Percentiles rank a stretch among this genome's conserved stretches.
Conservation (phyloP, 1,284 basidiomycete species). For the Hymenochaete sp. region DNA sequence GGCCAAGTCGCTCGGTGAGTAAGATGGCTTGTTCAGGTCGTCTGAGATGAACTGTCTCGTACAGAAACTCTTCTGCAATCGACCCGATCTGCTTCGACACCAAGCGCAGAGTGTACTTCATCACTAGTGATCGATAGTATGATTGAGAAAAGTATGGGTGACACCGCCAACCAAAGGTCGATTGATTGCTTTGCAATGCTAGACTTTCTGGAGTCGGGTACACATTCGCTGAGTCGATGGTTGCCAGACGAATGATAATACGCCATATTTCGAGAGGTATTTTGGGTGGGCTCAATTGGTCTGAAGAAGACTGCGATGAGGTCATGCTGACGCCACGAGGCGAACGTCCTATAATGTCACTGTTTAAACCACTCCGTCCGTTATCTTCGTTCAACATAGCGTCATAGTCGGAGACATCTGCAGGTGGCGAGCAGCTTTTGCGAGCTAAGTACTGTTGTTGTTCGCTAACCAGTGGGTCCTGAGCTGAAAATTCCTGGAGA, state of each 20-base stretch:
- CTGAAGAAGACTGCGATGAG: background rate
- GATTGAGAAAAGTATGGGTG: constrained; percentile 1
- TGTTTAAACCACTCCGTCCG: too few species aligned
- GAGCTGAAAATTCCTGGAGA: too few species aligned
- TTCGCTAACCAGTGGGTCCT: too few species aligned
- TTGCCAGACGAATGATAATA: background rate
- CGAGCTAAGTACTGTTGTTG: too few species aligned
- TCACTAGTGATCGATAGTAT: constrained; percentile 5
- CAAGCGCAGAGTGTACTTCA: constrained; percentile 2
- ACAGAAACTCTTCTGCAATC: constrained; percentile 2
- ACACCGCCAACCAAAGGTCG: constrained; percentile 9
- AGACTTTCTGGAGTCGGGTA: background rate
- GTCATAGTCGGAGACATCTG: too few species aligned
- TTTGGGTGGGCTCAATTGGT: background rate
- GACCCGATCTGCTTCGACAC: constrained; percentile 4
- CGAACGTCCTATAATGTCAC: too few species aligned
- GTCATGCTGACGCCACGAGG: too few species aligned
- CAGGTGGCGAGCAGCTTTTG: too few species aligned
- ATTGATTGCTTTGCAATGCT: too few species aligned
- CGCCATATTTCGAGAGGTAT: constrained; percentile 8
- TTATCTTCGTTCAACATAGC: too few species aligned
- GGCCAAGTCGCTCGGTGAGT: background rate
- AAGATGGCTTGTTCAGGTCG: background rate
- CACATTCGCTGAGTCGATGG: background rate
- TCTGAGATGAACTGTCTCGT: constrained; percentile 6